These are phyloP conservation scores for Marasmius tenuissimus DNA, from an alignment of 1,284 basidiomycete genomes.

Conservation along the genomic window DNA sequence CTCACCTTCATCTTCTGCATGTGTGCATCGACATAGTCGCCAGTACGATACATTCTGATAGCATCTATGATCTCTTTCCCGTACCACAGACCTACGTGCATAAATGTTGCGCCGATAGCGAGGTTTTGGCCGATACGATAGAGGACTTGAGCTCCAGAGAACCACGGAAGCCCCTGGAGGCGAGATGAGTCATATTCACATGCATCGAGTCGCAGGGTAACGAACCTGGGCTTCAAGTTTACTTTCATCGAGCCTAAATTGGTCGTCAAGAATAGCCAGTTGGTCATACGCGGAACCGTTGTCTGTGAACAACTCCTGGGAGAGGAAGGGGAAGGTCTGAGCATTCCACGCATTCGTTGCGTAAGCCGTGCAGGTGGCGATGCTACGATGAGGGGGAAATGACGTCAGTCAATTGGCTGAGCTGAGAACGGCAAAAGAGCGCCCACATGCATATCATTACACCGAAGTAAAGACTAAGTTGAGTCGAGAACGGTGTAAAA, in stretches of 20 bases:
- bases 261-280: conserved; percentile 29
- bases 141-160: conserved; percentile 40
- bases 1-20: conserved; percentile 21
- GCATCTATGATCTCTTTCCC: conserved; percentile 45
- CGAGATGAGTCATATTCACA: neutral
- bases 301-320: conserved; percentile 30
- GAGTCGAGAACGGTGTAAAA: conserved; percentile 44
- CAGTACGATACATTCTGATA: conserved; percentile 34
- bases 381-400: conserved; percentile 19
- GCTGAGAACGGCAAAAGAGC: neutral
- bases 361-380: conserved; percentile 38
- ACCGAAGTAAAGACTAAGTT: conserved; percentile 38
- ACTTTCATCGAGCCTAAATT: conserved; percentile 41
- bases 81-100: conserved; percentile 51
- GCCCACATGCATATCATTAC: conserved; percentile 40
- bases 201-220: neutral
- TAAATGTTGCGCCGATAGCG: conserved; percentile 43
- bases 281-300: conserved; percentile 35
- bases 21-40: conserved; percentile 7
- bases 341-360: conserved; percentile 40
- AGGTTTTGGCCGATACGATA: conserved; percentile 38
- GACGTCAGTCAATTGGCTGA: neutral
- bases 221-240: conserved; percentile 35
- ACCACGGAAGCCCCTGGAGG: conserved; percentile 42
- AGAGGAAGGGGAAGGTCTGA: conserved; percentile 45